These are phyloP conservation scores for Cladosporium sp. DNA, from an alignment of 2,329 filamentous ascomycete genomes.

Conservation along the genomic window DNA sequence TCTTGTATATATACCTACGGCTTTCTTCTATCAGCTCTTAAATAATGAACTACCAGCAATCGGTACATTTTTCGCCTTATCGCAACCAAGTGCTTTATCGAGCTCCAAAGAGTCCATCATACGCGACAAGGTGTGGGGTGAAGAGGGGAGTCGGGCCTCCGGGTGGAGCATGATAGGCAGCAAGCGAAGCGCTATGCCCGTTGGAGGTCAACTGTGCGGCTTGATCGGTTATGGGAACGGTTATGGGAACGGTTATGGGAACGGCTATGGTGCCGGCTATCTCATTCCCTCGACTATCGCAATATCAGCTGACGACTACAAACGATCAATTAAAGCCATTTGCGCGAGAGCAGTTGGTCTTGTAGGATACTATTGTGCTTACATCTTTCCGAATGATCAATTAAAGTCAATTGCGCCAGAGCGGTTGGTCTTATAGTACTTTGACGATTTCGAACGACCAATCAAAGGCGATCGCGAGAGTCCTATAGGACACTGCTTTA, in stretches of 20 bases:
- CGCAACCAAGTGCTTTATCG: constrained; percentile 5
- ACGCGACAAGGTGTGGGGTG: constrained; percentile 17
- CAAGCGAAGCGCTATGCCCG: constrained; percentile 12
- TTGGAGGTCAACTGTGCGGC: not conserved
- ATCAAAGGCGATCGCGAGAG: not conserved
- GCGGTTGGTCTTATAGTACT: not conserved
- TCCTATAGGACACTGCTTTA: not conserved
- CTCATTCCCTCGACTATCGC: not conserved
- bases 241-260: constrained; percentile 7
- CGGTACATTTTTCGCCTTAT: constrained; percentile 12
- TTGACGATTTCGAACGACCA: not conserved
- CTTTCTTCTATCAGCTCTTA: constrained; percentile 8
- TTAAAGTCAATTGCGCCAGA: not conserved
- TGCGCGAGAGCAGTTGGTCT: not conserved
- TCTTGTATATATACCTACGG: constrained; percentile 8
- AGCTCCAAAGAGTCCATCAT: constrained; percentile 19
- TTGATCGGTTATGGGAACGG: constrained; percentile 9
- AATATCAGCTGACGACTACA: constrained; percentile 5
- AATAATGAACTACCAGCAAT: not conserved
- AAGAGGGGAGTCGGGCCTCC: constrained; percentile 8
- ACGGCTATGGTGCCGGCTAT: constrained; percentile 3
- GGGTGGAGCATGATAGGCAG: not conserved
- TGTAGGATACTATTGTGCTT: not conserved
- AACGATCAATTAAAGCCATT: not conserved
- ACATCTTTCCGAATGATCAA: not conserved